Percentiles rank a stretch among this genome's conserved stretches.
Evolutionary conservation across 108 stramenopile species (phyloP).

Genomic region (Pseudonitzschia multiseries): DNA sequence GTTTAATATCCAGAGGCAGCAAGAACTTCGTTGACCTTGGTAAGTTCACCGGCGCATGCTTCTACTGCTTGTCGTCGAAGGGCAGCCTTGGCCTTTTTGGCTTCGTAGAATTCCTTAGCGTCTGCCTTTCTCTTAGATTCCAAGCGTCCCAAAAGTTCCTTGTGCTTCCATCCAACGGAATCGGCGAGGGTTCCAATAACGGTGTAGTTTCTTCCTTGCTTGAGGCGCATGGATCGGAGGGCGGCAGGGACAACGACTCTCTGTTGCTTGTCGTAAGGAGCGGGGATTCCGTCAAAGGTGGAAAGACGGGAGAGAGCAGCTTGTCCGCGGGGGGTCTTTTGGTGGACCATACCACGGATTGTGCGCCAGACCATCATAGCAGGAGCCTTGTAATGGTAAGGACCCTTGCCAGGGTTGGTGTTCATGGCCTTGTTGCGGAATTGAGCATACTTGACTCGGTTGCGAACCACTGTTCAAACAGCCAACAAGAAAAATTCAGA

Average conservation of each 20-base stretch:
- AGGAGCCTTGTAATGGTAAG: constrained; percentile 97
- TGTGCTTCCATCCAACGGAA: constrained; percentile 98
- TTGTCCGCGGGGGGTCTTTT: constrained; percentile 96
- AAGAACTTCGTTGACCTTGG: constrained; percentile 86
- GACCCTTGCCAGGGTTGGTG: constrained; percentile 96
- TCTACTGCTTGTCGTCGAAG: constrained; percentile 75
- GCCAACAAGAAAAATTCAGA: background rate
- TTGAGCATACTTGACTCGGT: constrained; percentile 96
- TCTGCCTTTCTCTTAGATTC: constrained; percentile 96
- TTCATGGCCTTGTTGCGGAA: constrained; percentile 97
- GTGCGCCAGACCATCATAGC: constrained; percentile 98
- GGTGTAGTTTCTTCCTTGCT: constrained; percentile 90
- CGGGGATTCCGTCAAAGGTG: constrained; percentile 98
- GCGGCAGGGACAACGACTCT: constrained; percentile 98
- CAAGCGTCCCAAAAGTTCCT: constrained; percentile 85
- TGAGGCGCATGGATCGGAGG: constrained; percentile 91
- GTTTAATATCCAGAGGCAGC: constrained; percentile 80
- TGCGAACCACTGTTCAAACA: constrained; percentile 67
- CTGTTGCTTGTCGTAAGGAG: constrained; percentile 98
- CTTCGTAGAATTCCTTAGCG: constrained; percentile 90
- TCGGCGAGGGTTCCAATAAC: constrained; percentile 91
- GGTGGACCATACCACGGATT: constrained; percentile 99
- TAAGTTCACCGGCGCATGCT: constrained; percentile 73
- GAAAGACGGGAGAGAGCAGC: constrained; percentile 93
- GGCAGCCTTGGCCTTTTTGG: constrained; percentile 88